Evolutionary conservation across 176 grass and related monocot genomes (phyloP).

Genomic region (Calamus simplicifolius): DNA sequence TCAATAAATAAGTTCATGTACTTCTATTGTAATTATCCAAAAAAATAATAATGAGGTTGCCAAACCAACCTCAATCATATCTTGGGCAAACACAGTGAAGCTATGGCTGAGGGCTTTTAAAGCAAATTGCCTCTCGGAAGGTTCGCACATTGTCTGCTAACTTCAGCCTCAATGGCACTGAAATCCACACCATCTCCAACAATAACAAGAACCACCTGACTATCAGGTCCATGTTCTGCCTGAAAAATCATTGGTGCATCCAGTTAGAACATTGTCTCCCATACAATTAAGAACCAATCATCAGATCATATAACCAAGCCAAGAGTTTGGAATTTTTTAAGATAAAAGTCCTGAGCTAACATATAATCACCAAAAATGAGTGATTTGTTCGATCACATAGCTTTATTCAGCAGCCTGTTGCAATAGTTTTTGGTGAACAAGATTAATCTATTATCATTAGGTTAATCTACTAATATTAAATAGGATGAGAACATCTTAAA

Average conservation of each 20-base stretch:
- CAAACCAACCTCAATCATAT: constrained; percentile 79
- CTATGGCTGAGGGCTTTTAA: constrained; percentile 91
- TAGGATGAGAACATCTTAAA: too few relatives aligned
- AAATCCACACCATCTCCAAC: constrained; percentile 73
- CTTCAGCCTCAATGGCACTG: constrained; percentile 62
- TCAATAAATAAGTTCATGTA: too few relatives aligned
- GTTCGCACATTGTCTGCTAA: constrained; percentile 71
- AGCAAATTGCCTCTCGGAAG: constrained; percentile 95
- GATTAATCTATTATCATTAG: too few relatives aligned
- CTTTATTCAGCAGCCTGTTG: too few relatives aligned
- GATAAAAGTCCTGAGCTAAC: too few relatives aligned
- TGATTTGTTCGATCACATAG: too few relatives aligned
- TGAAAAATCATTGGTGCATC: constrained; percentile 22
- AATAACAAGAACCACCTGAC: constrained; percentile 88
- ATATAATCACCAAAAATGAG: too few relatives aligned
- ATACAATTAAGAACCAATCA: background rate
- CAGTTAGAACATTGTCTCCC: constrained; percentile 1
- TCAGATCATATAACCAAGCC: too few relatives aligned
- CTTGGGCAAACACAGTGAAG: constrained; percentile 69
- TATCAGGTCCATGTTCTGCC: constrained; percentile 97
- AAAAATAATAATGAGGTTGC: background rate
- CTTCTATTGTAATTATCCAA: background rate
- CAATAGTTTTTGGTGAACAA: too few relatives aligned
- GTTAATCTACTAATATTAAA: too few relatives aligned
- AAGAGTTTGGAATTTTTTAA: too few relatives aligned